A percentile compares a stretch with the other conserved stretches of the same genome.
Conservation (phyloP, 2,329 filamentous ascomycete genomes). For the Arachnopeziza araneosa region DNA sequence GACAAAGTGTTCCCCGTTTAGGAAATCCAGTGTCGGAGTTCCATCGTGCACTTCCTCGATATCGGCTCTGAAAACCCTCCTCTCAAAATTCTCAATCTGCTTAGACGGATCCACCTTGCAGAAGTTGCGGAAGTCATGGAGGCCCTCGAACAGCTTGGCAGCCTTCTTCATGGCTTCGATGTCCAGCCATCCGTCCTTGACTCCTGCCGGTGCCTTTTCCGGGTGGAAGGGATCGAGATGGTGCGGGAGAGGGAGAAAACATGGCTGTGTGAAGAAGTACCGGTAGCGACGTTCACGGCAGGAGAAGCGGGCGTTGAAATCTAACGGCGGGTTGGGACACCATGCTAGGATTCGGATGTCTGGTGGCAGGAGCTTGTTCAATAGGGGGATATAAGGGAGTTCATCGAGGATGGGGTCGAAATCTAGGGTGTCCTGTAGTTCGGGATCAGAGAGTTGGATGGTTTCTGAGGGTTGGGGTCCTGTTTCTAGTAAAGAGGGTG, state of each 20-base stretch:
- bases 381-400: constrained; percentile 71
- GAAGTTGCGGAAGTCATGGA: constrained; percentile 94
- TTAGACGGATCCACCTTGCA: constrained; percentile 91
- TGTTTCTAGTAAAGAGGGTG: constrained; percentile 16
- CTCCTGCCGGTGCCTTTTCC: constrained; percentile 27
- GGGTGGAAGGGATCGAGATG: constrained; percentile 36
- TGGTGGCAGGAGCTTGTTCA: constrained; percentile 82
- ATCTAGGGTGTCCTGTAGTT: constrained; percentile 26
- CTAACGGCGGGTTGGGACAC: constrained; percentile 74
- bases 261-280: constrained; percentile 97
- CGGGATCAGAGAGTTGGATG: constrained; percentile 25
- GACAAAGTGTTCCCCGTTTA: constrained; percentile 41
- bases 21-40: constrained; percentile 50
- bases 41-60: constrained; percentile 63
- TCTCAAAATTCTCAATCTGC: constrained; percentile 77
- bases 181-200: constrained; percentile 73
- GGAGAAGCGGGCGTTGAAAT: constrained; percentile 87
- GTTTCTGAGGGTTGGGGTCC: constrained; percentile 11
- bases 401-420: constrained; percentile 74
- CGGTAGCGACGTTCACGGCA: constrained; percentile 88
- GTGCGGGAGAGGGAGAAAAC: constrained; percentile 64
- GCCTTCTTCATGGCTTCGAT: constrained; percentile 81
- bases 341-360: constrained; percentile 91
- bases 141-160: constrained; percentile 72
- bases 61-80: constrained; percentile 73